phyloP scores from a whole-genome alignment of 2,329 filamentous ascomycete species.

The Didymella sp. region DNA sequence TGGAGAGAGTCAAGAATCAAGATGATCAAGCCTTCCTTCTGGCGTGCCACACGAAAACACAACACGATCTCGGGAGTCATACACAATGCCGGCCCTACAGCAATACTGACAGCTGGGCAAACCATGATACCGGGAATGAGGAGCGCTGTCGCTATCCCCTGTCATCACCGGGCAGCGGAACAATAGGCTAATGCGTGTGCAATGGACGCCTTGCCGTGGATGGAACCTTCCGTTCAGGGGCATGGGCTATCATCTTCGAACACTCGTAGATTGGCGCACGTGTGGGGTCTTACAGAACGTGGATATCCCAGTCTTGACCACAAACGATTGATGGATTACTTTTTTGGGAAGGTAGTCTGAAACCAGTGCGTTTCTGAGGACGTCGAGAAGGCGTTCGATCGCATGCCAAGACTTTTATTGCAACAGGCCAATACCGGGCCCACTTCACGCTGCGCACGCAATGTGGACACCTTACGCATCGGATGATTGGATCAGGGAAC shows the following conservation, averaged over 20 bases:
- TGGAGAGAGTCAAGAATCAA: neutral
- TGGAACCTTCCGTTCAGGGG: constrained; percentile 23
- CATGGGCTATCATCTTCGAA: constrained; percentile 8
- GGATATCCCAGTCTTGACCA: constrained; percentile 5
- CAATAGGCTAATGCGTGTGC: constrained; percentile 22
- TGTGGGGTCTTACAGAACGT: constrained; percentile 11
- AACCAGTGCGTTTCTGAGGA: neutral
- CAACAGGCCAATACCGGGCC: constrained; percentile 5
- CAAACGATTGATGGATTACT: constrained; percentile 11
- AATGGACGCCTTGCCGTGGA: constrained; percentile 17
- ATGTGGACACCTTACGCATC: constrained; percentile 4
- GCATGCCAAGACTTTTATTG: constrained; percentile 16
- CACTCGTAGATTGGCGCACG: constrained; percentile 11
- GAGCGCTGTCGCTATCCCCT: constrained; percentile 13
- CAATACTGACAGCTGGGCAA: constrained; percentile 14
- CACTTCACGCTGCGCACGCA: constrained; percentile 9
- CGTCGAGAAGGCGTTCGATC: constrained; percentile 7
- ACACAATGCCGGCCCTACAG: constrained; percentile 10
- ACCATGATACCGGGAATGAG: constrained; percentile 18
- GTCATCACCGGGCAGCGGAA: constrained; percentile 18
- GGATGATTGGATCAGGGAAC: constrained; percentile 9
- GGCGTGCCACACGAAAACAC: neutral
- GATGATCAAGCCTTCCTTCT: neutral
- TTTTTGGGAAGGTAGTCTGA: constrained; percentile 10
- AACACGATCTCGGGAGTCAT: constrained; percentile 1